These are phyloP conservation scores for Bidens hawaiensis DNA, from an alignment of 140 eudicot species.

Conservation along the genomic window DNA sequence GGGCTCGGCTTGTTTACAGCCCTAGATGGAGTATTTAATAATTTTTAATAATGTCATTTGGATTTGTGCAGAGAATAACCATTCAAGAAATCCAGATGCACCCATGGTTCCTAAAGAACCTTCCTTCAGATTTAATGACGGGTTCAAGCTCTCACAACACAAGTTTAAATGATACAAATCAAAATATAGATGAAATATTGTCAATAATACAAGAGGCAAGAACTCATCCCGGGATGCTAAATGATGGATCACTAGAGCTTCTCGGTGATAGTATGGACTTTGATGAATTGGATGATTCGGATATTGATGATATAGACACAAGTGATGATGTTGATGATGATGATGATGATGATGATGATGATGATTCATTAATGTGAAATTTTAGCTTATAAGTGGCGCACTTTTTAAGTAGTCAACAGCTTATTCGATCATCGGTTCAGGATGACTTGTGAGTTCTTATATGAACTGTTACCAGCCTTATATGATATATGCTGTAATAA, in stretches of 20 bases:
- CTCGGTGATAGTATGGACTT: constrained; percentile 65
- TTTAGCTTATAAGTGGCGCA: neutral
- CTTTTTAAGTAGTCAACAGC: constrained; percentile 7
- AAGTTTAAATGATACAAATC: constrained; percentile 37
- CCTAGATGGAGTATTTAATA: neutral
- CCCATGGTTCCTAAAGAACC: constrained; percentile 66
- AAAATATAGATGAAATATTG: constrained; percentile 47
- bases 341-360: constrained; percentile 59
- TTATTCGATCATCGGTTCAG: neutral
- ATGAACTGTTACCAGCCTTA: constrained; percentile 3
- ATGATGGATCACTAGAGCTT: constrained; percentile 19
- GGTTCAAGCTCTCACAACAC: constrained; percentile 48
- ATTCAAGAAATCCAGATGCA: constrained; percentile 63
- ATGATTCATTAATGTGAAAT: constrained; percentile 39
- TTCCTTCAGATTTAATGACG: constrained; percentile 52
- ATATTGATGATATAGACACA: constrained; percentile 50
- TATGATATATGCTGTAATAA: constrained; percentile 12
- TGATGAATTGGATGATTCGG: constrained; percentile 62
- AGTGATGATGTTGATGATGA: constrained; percentile 60
- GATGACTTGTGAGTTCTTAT: constrained; percentile 23
- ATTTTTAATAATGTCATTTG: constrained; percentile 2
- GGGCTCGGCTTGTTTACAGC: too few relatives aligned
- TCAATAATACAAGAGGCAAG: constrained; percentile 66
- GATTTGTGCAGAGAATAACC: constrained; percentile 52
- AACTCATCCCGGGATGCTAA: constrained; percentile 28